Evolutionary conservation across 768 basidiomycete species (phyloP), one percentile per base, ranked within the genome.

Genomic region (Termitomyces sp.): DNA sequence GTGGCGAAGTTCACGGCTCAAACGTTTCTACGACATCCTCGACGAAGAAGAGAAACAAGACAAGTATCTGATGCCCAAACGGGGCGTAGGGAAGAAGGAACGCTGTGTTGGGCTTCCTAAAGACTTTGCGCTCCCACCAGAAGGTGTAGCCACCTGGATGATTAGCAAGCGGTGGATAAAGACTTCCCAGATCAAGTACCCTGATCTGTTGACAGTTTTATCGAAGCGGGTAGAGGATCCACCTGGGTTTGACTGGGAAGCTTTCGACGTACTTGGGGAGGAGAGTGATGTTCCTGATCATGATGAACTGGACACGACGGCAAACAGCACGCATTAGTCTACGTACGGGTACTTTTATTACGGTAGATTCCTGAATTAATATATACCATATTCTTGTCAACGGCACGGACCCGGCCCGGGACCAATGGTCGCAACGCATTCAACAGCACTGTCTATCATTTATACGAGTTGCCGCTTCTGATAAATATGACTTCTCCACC

Each of bases 101-200:
- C 82, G 89, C 37, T 68, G 70, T 23, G 62, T 66, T 17, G 89
- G 88, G 0, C 73, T 76, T 39, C 67, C 71, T 2, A 89, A 87
- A 63, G 83, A 86, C 5, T 66, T 82, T 3, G 59, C 72, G 30
- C 70, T 88, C 6, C 89, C 89, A 10, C 89, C 89, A 0, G 72
- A 74, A 57, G 86, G 85, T 1, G 75, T 85, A 9, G 76, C 83
- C 5, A 73, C 76, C 19, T 91, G 89, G 89, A 91, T 90, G 89
- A 74, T 91, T 59, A 89, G 88, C 68, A 76, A 76, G 63, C 70
- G 78, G 19, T 91, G 89, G 89, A 60, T 83, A 49, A 70, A 70
- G 30, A 62, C 67, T 41, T 70, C 79, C 49, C 72, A 70, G 58
- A 60, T 45, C 8, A 69, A 68, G 39, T 78, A 79, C 16, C 78